Evolutionary conservation across 257 asterid genomes (phyloP), one percentile per base, ranked within the genome.

Genomic region (Nicotiana attenuata): DNA sequence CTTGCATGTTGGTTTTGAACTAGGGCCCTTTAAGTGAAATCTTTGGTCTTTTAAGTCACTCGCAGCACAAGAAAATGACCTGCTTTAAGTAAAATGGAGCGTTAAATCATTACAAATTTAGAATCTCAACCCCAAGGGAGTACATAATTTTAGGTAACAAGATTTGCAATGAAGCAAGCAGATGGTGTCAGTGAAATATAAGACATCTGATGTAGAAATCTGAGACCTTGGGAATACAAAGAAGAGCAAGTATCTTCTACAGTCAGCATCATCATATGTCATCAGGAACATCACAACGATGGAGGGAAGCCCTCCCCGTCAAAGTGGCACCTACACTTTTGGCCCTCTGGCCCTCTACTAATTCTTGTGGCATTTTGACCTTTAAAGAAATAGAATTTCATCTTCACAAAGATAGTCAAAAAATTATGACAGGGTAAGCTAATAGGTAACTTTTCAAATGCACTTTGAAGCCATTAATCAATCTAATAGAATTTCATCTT

Each of bases 1-100:
- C 87, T 82, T 88, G 91, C 97, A 94, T 93, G 86, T 22, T 73
- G 78, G 61, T 47, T 56, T 45, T 29, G 50, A 20, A 22, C 31
- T 76, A 88, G 29, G 38, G 65, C 86, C 81, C 69, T 77, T 56
- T 7, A 65, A 65, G 15, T 47, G 22, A 47, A 69, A 73, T 73
- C 15, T 47, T 24, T 56, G 75, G 38, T 45, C 61, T 7, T 41
- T 73, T 22, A 22, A 11, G 61, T 47, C 38, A 33, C 60, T 14
- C 60, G 14, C 61, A 73, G 78, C 78, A 47, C 38, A 73, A 73
- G 61, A 73, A 24, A 38, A 73, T 14, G 60, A 73, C 78, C 78
- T 73, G 78, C 61, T 22, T 1, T 47, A 22, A 45, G 38, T 45
- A 73, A 14, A 68, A 73, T 13, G 60, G 14, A 22, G 59, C 13